phyloP scores from a whole-genome alignment of 805 yeast species.

The Phaffomyces thermotolerans region DNA sequence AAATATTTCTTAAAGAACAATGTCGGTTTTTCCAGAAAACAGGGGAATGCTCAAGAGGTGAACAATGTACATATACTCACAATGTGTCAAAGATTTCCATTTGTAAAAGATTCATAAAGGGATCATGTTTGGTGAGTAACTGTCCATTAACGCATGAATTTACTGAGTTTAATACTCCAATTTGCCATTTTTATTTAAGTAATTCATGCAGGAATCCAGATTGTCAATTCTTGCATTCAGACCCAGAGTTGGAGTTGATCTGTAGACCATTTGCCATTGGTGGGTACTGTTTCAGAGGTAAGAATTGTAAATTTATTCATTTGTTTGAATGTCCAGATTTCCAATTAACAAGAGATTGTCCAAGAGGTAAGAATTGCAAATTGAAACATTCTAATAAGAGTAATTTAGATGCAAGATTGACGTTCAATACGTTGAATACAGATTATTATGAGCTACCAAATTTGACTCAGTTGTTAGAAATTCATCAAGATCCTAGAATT shows the following conservation, averaged over 20 bases:
- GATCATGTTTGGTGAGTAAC: conserved; percentile 36
- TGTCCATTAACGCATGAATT: conserved; percentile 55
- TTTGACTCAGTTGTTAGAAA: conserved; percentile 9
- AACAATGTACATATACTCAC: conserved; percentile 48
- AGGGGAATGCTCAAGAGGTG: conserved; percentile 41
- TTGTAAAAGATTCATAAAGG: conserved; percentile 44
- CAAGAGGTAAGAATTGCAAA: conserved; percentile 44
- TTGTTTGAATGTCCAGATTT: conserved; percentile 63
- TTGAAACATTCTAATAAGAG: conserved; percentile 39
- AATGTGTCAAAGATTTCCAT: conserved; percentile 42
- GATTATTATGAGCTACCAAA: conserved; percentile 18
- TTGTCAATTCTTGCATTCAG: conserved; percentile 47
- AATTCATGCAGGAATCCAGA: conserved; percentile 41
- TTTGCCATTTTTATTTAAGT: conserved; percentile 45
- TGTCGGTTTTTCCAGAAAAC: conserved; percentile 23
- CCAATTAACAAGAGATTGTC: conserved; percentile 53
- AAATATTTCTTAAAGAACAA: conserved; percentile 21
- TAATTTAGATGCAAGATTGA: conserved; percentile 18
- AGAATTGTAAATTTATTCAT: conserved; percentile 50
- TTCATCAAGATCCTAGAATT: conserved; percentile 20
- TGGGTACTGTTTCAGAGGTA: conserved; percentile 64
- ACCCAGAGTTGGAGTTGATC: conserved; percentile 34
- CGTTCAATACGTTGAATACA: conserved; percentile 16
- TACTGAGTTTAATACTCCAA: conserved; percentile 51
- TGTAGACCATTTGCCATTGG: conserved; percentile 64